phyloP scores from a whole-genome alignment of 164 flowering plant species.

The Nymphaea colorata region DNA sequence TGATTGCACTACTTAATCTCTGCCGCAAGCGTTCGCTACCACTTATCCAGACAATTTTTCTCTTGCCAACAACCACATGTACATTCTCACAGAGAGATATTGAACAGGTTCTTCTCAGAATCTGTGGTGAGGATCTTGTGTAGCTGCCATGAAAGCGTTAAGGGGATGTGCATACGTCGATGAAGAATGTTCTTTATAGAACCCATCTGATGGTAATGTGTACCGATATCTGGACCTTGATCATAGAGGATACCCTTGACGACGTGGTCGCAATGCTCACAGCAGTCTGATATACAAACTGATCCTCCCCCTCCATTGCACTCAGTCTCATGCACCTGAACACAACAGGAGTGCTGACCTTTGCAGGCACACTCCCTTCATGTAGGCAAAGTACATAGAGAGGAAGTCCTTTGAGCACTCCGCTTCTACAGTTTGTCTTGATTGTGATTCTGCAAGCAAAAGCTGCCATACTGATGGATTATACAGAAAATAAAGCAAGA shows the following conservation, averaged over 20 bases:
- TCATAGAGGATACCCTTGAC: constrained; percentile 91
- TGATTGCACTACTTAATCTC: no score
- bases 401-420: no score
- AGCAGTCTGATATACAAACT: constrained; percentile 77
- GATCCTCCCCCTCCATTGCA: constrained; percentile 46
- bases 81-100: background rate
- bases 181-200: constrained; percentile 16
- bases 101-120: constrained; percentile 32
- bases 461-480: no score
- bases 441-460: no score
- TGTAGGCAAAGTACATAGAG: background rate
- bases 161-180: constrained; percentile 58
- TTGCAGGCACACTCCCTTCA: constrained; percentile 50
- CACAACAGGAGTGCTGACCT: constrained; percentile 50
- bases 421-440: no score
- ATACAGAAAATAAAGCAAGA: no score
- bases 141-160: constrained; percentile 69
- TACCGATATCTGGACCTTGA: constrained; percentile 54
- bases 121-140: constrained; percentile 64
- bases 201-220: constrained; percentile 16
- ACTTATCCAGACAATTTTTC: background rate
- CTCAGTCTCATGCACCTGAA: constrained; percentile 74
- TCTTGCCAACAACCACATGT: background rate
- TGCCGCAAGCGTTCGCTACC: background rate
- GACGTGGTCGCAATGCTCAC: constrained; percentile 75